Base-by-base conservation (phyloP, 208 protist genomes). In the Crithidia acanthocephali region DNA sequence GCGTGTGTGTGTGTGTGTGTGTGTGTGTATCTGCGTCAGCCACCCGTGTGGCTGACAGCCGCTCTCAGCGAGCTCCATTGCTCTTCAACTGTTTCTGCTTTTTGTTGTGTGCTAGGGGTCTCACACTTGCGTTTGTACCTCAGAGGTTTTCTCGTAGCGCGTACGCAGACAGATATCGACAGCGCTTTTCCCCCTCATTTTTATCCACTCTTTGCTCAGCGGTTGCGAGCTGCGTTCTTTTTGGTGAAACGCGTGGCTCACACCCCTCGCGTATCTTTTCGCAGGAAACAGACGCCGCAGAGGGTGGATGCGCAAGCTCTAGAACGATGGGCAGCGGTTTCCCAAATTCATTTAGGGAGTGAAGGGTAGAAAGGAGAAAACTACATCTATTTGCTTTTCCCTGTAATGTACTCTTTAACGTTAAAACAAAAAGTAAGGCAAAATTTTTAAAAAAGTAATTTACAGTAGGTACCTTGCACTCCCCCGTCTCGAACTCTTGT, bases 361-460 rank as follows among this genome's bases (percentile, higher is more conserved):
- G 40, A 45, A 61, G 11, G 10, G 35, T 20, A 42, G 30, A 35
- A 52, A 40, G 40, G 28, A 57, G 28, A 58, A 50, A 20, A 40
- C 13, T 56, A 55, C 57, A 33, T 18, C 23, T 20, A 35, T 65
- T 61, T 57, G 64, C 57, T 1, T 7, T 69, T 65, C 68, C 59
- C n/a, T 69, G 44, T 52, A 53, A 58, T 35, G 9, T 63, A 61
- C 35, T 48, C 56, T 76, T 0, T 66, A 66, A 52, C 42, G 53
- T 65, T 25, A 58, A 66, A 68, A 32, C 51, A 75, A 48, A 68
- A 53, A 42, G 20, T 52, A 32, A 59, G 35, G 48, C 22, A 8
- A 30, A 53, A 53, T 28, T 8, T 30, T 2, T 18, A 30, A 11
- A 8, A 18, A 53, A 53, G 48, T 53, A 30, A 28, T 53, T 53